Base-by-base conservation (phyloP, 2,329 filamentous ascomycete genomes). In the Cercospora sp. region DNA sequence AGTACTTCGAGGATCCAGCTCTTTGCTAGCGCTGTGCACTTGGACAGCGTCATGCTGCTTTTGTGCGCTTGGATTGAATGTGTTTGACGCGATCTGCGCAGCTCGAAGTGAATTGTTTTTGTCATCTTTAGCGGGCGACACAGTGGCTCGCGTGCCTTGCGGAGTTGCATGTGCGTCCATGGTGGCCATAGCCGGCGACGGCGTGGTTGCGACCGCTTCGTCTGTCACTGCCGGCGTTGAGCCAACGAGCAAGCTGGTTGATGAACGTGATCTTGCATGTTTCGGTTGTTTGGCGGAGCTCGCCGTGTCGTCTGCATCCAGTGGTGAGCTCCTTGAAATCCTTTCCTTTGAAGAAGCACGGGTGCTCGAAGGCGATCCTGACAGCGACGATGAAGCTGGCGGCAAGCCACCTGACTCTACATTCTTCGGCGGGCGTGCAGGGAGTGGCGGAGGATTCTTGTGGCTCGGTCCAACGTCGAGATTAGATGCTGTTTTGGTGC, bases 361-460 rank as follows among this genome's bases (percentile, higher is more conserved):
- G 6, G 18, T 51, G 45, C 45, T 51, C 18, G 45, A 51, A 16
- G 45, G 45, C 45, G 45, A 51, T 51, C 18, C 45, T 23, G 45
- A 51, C 13, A 51, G 18, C 9, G 45, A 23, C 9, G 20, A 26
- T 26, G 45, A 13, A 13, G 13, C 3, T 26, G 18, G 45, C 20
- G 45, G 18, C 45, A 23, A 5, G 10, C 45, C 45, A 23, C 20
- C 18, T 23, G 45, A 23, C 26, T 20, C 45, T 28, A 18, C 23
- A 26, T 12, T 48, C 59, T 39, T 39, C 20, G 16, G 26, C 18
- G 59, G 59, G 23, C 18, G 53, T 57, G 64, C 60, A 18, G 23
- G 30, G n/a, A 61, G n/a, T 18, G 60, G 28, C 10, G 64, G 58
- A 33, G 60, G 53, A 42, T 63, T 57, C 39, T 63, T 64, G 16